Evolutionary conservation across 768 basidiomycete species (phyloP).

Genomic region (Hydnomerulius pinastri): DNA sequence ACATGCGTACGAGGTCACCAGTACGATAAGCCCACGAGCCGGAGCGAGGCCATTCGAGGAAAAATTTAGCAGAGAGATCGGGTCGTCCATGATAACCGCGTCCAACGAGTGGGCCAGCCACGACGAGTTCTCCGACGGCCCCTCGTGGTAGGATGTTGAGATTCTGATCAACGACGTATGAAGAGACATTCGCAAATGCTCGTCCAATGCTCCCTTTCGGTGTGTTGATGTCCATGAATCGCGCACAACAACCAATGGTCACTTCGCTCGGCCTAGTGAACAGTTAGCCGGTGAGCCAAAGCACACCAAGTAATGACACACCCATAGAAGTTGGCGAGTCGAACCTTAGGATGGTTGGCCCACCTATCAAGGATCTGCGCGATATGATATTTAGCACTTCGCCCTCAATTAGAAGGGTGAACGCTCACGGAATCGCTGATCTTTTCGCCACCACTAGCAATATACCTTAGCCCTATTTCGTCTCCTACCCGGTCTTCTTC

Average conservation of each 20-base stretch:
- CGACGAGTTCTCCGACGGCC: slow-evolving; percentile 48
- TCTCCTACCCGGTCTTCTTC: slow-evolving; percentile 31
- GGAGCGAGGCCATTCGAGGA: slow-evolving; percentile 44
- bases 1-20: slow-evolving; percentile 52
- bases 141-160: slow-evolving; percentile 47
- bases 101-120: slow-evolving; percentile 51
- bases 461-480: slow-evolving; percentile 40
- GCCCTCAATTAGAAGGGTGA: neutral
- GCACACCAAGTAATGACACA: slow-evolving; percentile 7
- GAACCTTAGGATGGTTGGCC: slow-evolving; percentile 45
- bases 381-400: neutral
- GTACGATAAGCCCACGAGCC: slow-evolving; percentile 49
- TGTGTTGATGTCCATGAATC: slow-evolving; percentile 41
- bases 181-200: slow-evolving; percentile 36
- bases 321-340: slow-evolving; percentile 53
- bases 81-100: slow-evolving; percentile 49
- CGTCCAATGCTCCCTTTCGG: slow-evolving; percentile 47
- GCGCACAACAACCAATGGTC: slow-evolving; percentile 52
- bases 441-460: slow-evolving; percentile 54
- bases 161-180: slow-evolving; percentile 44
- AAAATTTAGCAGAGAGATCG: slow-evolving; percentile 46
- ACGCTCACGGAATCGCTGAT: slow-evolving; percentile 48
- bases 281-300: neutral
- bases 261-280: slow-evolving; percentile 48
- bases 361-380: slow-evolving; percentile 45